phyloP scores from a whole-genome alignment of 345 rosid species.

The Conringia planisiliqua region DNA sequence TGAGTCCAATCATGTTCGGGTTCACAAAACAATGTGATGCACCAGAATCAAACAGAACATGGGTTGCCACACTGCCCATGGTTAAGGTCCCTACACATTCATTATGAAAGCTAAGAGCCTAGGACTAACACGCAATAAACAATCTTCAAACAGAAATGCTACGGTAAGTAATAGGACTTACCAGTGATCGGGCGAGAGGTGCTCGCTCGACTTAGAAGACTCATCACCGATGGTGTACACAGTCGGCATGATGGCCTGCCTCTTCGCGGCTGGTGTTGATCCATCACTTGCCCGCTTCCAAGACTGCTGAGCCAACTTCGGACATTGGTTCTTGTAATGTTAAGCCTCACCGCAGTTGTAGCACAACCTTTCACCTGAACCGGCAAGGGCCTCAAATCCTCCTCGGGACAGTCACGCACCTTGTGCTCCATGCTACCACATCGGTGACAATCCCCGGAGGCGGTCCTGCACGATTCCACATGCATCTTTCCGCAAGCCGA shows the following conservation, averaged over 20 bases:
- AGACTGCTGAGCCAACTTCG: too few relatives aligned
- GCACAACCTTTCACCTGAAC: not conserved
- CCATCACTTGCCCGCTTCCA: not conserved
- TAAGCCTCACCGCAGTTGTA: not conserved
- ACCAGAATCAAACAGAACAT: not conserved
- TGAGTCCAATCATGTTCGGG: not conserved
- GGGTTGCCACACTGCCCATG: not conserved
- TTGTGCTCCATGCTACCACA: not conserved
- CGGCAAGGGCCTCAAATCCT: accelerated
- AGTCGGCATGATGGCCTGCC: not conserved
- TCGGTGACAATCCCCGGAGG: not conserved
- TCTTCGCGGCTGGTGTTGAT: not conserved
- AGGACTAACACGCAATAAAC: not conserved
- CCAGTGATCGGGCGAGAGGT: not conserved
- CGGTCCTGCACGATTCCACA: too few relatives aligned
- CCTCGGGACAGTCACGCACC: not conserved
- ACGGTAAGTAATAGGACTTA: not conserved
- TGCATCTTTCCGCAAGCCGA: not conserved
- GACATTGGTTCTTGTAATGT: too few relatives aligned
- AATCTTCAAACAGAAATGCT: not conserved
- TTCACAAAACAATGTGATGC: not conserved
- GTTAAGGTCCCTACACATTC: not conserved
- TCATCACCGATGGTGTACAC: too few relatives aligned
- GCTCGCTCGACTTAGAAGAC: not conserved
- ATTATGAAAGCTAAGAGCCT: not conserved